Evolutionary conservation across 352 stramenopile species (phyloP).

Genomic region (Globisporangium cystogenes): DNA sequence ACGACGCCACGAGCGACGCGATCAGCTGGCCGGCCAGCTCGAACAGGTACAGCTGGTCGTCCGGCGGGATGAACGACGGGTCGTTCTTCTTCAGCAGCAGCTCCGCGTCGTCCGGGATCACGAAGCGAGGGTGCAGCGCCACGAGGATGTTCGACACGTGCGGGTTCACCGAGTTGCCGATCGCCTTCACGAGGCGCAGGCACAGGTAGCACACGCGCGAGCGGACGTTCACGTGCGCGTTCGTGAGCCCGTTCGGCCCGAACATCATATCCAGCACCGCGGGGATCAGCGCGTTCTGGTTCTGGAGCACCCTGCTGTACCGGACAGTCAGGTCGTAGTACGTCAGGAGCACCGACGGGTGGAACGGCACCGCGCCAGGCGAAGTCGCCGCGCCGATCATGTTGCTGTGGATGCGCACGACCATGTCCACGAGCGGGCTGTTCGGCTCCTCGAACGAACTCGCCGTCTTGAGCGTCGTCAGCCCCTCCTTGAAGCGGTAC

Average conservation of each 20-base stretch:
- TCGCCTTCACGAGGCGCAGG: slow-evolving; percentile 73
- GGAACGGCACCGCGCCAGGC: slow-evolving; percentile 17
- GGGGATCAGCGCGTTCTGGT: slow-evolving; percentile 55
- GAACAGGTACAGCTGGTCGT: slow-evolving; percentile 85
- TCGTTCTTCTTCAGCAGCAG: slow-evolving; percentile 30
- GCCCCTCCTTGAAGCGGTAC: slow-evolving; percentile 80
- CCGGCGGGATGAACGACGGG: slow-evolving; percentile 49
- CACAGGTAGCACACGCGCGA: slow-evolving; percentile 84
- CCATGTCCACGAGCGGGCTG: slow-evolving; percentile 60
- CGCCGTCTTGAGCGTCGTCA: slow-evolving; percentile 51
- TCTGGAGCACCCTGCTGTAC: slow-evolving; percentile 72
- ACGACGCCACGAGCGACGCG: slow-evolving; percentile 34
- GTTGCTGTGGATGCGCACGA: slow-evolving; percentile 59
- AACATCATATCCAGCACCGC: slow-evolving; percentile 83
- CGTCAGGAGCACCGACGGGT: slow-evolving; percentile 58
- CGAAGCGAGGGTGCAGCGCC: slow-evolving; percentile 58
- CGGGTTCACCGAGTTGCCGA: slow-evolving; percentile 60
- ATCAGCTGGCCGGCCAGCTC: slow-evolving; percentile 83
- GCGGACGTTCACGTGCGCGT: slow-evolving; percentile 50
- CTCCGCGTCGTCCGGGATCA: slow-evolving; percentile 37
- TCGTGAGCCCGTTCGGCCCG: slow-evolving; percentile 57
- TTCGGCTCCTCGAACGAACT: slow-evolving; percentile 59
- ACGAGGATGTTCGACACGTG: slow-evolving; percentile 70
- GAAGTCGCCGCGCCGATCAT: slow-evolving; percentile 37
- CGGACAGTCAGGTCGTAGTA: slow-evolving; percentile 81